Percentiles rank a stretch among this genome's conserved stretches.
phyloP scores from a whole-genome alignment of 257 asterid species.

The Gardenia jasminoides region DNA sequence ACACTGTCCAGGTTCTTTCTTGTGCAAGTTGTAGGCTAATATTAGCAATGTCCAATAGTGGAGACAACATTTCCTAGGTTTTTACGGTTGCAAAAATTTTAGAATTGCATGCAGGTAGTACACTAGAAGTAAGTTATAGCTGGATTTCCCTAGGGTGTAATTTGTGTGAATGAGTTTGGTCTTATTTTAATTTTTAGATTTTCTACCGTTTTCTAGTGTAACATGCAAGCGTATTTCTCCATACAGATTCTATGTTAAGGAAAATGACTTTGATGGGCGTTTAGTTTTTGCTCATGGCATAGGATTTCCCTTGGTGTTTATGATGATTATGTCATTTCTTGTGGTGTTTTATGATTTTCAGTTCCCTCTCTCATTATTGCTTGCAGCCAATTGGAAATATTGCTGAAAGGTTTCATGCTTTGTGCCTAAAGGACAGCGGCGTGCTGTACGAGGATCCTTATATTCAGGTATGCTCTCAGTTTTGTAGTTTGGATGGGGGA shows the following conservation, averaged over 20 bases:
- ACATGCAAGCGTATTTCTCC: background rate
- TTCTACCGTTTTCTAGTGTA: background rate
- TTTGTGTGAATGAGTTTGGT: background rate
- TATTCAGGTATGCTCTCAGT: constrained; percentile 60
- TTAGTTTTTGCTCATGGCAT: background rate
- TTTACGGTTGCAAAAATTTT: constrained; percentile 1
- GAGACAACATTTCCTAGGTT: background rate
- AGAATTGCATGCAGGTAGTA: background rate
- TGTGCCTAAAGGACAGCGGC: constrained; percentile 92
- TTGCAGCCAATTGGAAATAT: constrained; percentile 84
- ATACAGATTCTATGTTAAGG: background rate
- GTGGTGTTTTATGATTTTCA: constrained; percentile 16
- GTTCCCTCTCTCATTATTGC: constrained; percentile 22
- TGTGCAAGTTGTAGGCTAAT: background rate
- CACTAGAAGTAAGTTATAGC: background rate
- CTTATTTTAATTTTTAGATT: background rate
- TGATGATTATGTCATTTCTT: background rate
- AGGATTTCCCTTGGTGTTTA: background rate
- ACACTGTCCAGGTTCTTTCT: constrained; percentile 63
- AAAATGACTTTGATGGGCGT: background rate
- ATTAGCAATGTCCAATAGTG: background rate
- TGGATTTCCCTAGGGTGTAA: background rate
- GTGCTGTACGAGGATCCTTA: constrained; percentile 87
- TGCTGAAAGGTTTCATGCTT: constrained; percentile 77
- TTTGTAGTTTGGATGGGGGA: background rate